A percentile compares a stretch with the other conserved stretches of the same genome.
These are phyloP conservation scores for Colletotrichum spaethianum DNA, from an alignment of 2,329 filamentous ascomycete genomes.

Conservation along the genomic window DNA sequence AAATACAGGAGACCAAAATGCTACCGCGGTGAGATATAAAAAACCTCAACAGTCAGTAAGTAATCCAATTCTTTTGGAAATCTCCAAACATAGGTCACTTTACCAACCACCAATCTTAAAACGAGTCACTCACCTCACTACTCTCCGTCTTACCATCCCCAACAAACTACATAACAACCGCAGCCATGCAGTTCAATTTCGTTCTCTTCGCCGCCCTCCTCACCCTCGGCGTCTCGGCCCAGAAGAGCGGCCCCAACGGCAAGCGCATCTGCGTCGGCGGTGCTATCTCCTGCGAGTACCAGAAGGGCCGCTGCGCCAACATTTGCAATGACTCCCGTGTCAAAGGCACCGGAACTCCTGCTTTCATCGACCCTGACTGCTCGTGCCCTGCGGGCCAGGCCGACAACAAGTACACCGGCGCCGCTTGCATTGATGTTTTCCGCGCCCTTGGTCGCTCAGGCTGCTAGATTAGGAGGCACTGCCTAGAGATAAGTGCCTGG, in stretches of 20 bases:
- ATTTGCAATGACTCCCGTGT: slow-evolving; percentile 13
- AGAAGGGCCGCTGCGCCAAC: slow-evolving; percentile 33
- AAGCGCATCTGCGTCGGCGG: slow-evolving; percentile 26
- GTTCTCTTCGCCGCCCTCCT: slow-evolving; percentile 10
- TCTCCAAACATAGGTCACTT: no score
- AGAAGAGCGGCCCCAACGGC: slow-evolving; percentile 24
- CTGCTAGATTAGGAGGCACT: no score
- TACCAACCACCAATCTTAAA: no score
- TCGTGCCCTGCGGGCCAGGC: slow-evolving; percentile 29
- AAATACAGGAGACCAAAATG: no score
- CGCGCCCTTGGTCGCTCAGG: slow-evolving; percentile 1
- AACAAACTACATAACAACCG: background rate
- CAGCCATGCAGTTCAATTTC: slow-evolving; percentile 12
- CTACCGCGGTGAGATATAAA: no score
- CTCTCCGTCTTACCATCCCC: no score
- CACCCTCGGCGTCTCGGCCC: slow-evolving; percentile 14
- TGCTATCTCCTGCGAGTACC: slow-evolving; percentile 29
- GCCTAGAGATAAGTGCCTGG: no score
- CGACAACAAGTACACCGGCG: slow-evolving; percentile 27
- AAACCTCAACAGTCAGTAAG: no score
- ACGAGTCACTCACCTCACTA: no score
- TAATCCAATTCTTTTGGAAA: no score
- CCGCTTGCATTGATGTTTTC: slow-evolving; percentile 25
- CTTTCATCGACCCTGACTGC: slow-evolving; percentile 29
- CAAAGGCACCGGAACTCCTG: background rate